These are phyloP conservation scores for Prunus padus DNA, from an alignment of 306 rosid species.

Conservation along the genomic window DNA sequence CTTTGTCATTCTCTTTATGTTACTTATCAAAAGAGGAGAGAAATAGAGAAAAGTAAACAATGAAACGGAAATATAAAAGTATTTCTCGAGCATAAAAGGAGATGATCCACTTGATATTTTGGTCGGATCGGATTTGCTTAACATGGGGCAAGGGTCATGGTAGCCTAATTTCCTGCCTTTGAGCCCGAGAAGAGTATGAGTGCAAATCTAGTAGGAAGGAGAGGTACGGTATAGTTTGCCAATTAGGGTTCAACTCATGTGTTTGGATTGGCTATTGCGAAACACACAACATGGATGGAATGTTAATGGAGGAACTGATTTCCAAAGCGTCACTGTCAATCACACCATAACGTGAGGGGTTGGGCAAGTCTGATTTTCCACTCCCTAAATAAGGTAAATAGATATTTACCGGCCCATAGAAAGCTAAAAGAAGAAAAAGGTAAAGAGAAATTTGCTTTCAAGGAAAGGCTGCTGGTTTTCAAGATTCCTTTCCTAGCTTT, in stretches of 20 bases:
- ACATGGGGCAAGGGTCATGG: not conserved
- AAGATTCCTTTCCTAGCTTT: too few relatives aligned
- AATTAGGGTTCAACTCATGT: not conserved
- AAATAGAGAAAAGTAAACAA: too few relatives aligned
- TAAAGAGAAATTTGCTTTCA: not conserved
- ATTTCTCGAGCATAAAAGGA: too few relatives aligned
- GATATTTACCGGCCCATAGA: not conserved
- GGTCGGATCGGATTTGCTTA: not conserved
- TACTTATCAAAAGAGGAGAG: too few relatives aligned
- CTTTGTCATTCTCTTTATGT: too few relatives aligned
- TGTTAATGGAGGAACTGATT: not conserved
- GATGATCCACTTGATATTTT: not conserved
- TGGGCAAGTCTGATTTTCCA: not conserved
- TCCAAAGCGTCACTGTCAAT: not conserved
- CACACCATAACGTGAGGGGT: not conserved
- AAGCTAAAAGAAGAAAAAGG: not conserved
- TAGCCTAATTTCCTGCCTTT: not conserved
- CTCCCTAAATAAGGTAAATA: not conserved
- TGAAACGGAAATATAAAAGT: too few relatives aligned
- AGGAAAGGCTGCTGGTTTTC: too few relatives aligned
- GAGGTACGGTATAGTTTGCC: not conserved
- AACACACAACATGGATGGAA: not conserved
- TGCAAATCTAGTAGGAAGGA: not conserved
- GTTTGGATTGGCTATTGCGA: not conserved
- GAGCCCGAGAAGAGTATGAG: not conserved